Evolutionary conservation across 257 asterid species (phyloP).

Genomic region (Primulina eburnea): DNA sequence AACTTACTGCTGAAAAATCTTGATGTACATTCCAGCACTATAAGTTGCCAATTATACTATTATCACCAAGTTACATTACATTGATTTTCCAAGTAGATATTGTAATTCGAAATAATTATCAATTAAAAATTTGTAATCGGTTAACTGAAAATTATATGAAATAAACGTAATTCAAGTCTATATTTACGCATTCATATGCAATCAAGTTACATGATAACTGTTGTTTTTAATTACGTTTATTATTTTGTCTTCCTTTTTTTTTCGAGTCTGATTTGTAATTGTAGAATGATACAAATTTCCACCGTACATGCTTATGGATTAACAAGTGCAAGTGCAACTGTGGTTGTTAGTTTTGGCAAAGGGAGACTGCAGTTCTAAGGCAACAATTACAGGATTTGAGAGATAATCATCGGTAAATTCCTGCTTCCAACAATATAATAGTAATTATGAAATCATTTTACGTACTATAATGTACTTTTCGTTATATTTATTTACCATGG

Average conservation of each 20-base stretch:
- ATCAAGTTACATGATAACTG: too few species aligned
- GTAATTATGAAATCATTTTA: neutral
- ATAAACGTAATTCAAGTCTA: too few species aligned
- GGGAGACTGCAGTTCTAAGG: conserved; percentile 69
- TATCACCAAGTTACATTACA: too few species aligned
- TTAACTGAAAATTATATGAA: too few species aligned
- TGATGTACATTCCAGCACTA: too few species aligned
- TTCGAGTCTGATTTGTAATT: conserved; percentile 23
- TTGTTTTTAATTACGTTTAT: conserved; percentile 29
- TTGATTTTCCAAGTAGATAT: too few species aligned
- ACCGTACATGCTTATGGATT: neutral
- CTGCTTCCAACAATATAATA: neutral
- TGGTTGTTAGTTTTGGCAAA: conserved; percentile 66
- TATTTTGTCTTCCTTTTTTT: conserved; percentile 27
- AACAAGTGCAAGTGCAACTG: conserved; percentile 27
- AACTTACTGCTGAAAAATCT: neutral
- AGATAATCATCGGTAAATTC: conserved; percentile 61
- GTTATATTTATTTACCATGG: neutral
- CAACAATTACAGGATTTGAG: conserved; percentile 68
- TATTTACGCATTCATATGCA: too few species aligned
- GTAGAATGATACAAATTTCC: neutral
- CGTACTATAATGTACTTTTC: too few species aligned
- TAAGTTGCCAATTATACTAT: too few species aligned
- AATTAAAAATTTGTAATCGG: too few species aligned
- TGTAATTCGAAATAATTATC: too few species aligned